Base-by-base conservation (phyloP, 2,329 filamentous ascomycete species). In the Cytospora chrysosperma region DNA sequence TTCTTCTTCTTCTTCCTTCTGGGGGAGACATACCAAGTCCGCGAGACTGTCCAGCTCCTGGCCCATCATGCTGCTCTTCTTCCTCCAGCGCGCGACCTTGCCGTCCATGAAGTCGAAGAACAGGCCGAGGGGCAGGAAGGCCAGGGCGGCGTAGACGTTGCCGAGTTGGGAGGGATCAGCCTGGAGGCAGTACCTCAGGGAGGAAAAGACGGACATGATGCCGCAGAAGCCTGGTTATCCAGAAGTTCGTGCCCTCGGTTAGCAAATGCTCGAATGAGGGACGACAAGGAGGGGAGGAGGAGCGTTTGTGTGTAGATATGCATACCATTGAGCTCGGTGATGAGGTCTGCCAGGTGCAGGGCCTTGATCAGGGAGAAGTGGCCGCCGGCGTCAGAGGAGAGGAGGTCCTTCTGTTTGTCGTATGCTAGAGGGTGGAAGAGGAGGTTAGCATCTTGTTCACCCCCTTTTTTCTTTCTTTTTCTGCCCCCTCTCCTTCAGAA, bases 91-190 rank as follows among this genome's bases (percentile, higher is more conserved):
- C 67, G 95, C 95, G 62, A 99, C 93, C 75, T 93, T 95, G 73
- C 95, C 95, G 76, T 99, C 95, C 84, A 98, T 92, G 74, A 97
- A 96, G 77, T 99, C 95, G 76, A 98, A 98, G 81, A 98, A 97
- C 15, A 98, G 82, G 6, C 93, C 93, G 65, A 97, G 91, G 0
- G 94, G 94, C 77, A 98, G 90, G 76, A 97, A 92, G 5, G 81
- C 86, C 56, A 99, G 86, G 2, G 95, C 93, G 37, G 88, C 79
- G 85, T 91, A 98, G 61, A 97, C 80, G 70, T 92, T 89, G 59
- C 81, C 81, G 70, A 86, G 81, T 61, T 89, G 80, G 64, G 82
- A 74, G 10, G 89, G 83, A 68, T 89, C 85, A 67, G 88, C 88
- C 58, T 61, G 58, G 67, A 96, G 85, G 76, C 91, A 95, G 83